phyloP scores from a whole-genome alignment of 768 basidiomycete genomes.

The Coprinopsis sp. region DNA sequence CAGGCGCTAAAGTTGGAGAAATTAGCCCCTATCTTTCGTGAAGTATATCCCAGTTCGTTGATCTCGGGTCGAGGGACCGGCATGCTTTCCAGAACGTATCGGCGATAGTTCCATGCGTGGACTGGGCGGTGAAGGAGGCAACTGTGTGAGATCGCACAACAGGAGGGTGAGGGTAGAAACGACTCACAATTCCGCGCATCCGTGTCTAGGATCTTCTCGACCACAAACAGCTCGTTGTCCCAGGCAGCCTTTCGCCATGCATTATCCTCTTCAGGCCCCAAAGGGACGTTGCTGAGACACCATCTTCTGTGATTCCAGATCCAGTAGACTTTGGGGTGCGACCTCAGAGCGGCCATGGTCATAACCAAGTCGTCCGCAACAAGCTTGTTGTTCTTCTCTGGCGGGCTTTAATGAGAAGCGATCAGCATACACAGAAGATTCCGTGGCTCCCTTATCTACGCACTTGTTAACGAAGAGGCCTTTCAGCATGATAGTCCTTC shows the following conservation, averaged over 20 bases:
- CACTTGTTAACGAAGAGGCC: conserved; percentile 70
- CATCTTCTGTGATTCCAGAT: conserved; percentile 98
- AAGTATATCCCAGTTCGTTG: conserved; percentile 83
- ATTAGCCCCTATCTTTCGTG: conserved; percentile 85
- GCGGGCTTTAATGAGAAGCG: conserved; percentile 53
- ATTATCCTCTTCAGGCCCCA: conserved; percentile 51
- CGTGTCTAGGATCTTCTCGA: conserved; percentile 88
- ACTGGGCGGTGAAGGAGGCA: conserved; percentile 43
- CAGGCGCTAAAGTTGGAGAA: conserved; percentile 99
- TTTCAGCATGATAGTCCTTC: conserved; percentile 70
- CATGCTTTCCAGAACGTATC: conserved; percentile 75
- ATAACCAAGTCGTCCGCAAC: conserved; percentile 72
- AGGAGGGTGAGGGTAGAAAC: conserved; percentile 1
- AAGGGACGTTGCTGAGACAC: conserved; percentile 87
- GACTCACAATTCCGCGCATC: conserved; percentile 90
- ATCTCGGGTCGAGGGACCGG: conserved; percentile 49
- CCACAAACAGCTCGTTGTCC: conserved; percentile 80
- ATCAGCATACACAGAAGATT: no score
- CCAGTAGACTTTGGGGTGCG: conserved; percentile 94
- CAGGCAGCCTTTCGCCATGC: conserved; percentile 81
- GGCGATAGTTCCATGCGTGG: conserved; percentile 91
- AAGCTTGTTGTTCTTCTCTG: conserved; percentile 55
- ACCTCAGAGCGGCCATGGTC: conserved; percentile 76
- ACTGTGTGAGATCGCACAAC: background rate
- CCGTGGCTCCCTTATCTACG: conserved; percentile 13